Evolutionary conservation across 2,329 filamentous ascomycete genomes (phyloP).

Genomic region (Epichloe sylvatica): DNA sequence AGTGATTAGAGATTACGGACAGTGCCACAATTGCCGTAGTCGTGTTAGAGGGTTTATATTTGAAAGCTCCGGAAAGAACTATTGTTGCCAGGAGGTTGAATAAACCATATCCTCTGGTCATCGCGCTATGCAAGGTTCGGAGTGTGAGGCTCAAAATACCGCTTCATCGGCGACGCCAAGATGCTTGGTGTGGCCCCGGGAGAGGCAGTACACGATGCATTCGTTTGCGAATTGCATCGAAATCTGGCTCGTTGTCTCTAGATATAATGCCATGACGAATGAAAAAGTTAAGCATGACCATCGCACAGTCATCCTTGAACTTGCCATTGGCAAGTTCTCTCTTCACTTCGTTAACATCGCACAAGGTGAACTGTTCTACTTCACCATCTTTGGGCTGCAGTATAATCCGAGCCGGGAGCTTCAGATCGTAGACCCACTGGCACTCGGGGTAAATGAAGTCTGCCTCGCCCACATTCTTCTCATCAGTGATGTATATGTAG

Average conservation of each 20-base stretch:
- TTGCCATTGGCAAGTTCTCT: constrained; percentile 53
- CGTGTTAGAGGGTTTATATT: background rate
- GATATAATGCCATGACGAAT: constrained; percentile 72
- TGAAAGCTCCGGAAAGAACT: background rate
- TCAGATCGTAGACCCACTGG: constrained; percentile 83
- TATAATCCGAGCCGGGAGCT: constrained; percentile 52
- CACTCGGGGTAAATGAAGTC: constrained; percentile 79
- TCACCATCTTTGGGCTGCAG: constrained; percentile 76
- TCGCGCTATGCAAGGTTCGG: background rate
- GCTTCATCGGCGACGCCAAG: constrained; percentile 11
- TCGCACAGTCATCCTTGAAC: constrained; percentile 87
- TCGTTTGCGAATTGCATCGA: constrained; percentile 58
- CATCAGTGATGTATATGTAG: constrained; percentile 71
- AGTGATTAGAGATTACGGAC: background rate
- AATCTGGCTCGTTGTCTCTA: constrained; percentile 62
- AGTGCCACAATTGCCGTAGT: background rate
- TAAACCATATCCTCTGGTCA: background rate
- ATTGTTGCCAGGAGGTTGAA: background rate
- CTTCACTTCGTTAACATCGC: constrained; percentile 63
- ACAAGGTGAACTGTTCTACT: constrained; percentile 71
- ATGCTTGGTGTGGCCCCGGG: constrained; percentile 46
- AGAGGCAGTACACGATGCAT: constrained; percentile 73
- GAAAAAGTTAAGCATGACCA: constrained; percentile 81
- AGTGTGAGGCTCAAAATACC: background rate
- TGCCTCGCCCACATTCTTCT: constrained; percentile 63